Base-by-base conservation (phyloP, 441 rosid species). In the Erodium texanum region DNA sequence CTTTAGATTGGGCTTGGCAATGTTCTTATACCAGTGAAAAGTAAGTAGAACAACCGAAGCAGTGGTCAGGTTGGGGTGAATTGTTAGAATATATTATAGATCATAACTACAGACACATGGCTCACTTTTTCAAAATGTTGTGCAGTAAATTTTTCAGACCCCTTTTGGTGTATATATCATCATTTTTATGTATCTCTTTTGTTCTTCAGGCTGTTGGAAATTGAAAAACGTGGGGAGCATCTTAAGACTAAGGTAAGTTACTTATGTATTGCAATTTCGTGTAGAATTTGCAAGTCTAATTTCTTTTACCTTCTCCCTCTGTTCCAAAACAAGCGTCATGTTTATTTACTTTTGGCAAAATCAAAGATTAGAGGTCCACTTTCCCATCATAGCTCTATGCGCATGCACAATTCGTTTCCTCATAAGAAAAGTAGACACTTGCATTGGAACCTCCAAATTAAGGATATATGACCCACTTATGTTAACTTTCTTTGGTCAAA, bases 201-300 rank as follows among this genome's bases (percentile, higher is more conserved):
- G 24, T 1, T 23, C 66, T 71, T 62, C 69, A 71, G 69, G 65
- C 23, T 52, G 45, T n/a, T 65, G 36, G 65, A 62, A 19, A 48
- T 29, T 23, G 64, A 48, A 27, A 61, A 43, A 19, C 8, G 7
- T 11, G 24, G 43, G 24, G 38, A 27, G 7, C 52, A 45, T 22
- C 75, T 67, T n/a, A 62, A 19, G 48, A 7, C 14, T 20, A 27
- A 67, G 67, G 70, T 62, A 62, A 12, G 0, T 29, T 24, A 24
- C 65, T 62, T 24, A 24, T 2, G 15, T 29, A 5, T 6, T 24
- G 36, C 19, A 24, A 24, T 62, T 14, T 62, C 18, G 65, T 23
- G 16, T 24, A 8, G 19, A 45, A 12, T n/a, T 50, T 50, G 11
- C 19, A 20, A 19, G 62, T 56, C 62, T 56, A 50, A 5, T 56